Base-by-base conservation (phyloP, 169 alveolate genomes). In the Plasmodium chabaudi region DNA sequence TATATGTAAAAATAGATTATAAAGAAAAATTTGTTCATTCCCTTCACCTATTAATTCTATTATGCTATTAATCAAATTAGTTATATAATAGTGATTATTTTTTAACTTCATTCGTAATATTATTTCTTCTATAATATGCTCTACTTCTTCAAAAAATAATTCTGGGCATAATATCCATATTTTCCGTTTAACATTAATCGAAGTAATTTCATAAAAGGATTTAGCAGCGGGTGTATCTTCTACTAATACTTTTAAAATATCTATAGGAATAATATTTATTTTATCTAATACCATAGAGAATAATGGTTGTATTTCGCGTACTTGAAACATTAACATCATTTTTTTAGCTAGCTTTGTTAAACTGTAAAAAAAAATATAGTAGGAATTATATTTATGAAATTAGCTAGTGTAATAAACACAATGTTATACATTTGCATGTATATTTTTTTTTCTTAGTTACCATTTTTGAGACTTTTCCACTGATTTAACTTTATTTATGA, bases 301-400 rank as follows among this genome's bases (percentile, higher is more conserved):
- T 42, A 94, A 56, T 17, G 96, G 95, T 65, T 94, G 96, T 47
- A 94, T 91, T 87, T 94, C 92, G 1, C 95, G 79, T 47, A 94
- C 96, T 82, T 94, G 95, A 65, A 94, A 92, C 95, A 94, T 94
- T 3, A 86, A 57, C 17, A 82, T 89, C 96, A 94, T 94, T 65
- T 88, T 92, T 88, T 88, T 92, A 9, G 94, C 95, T 27, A 94
- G 75, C 53, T 68, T 64, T 12, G 55, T 70, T 53, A 86, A 72
- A 15, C 91, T 86, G 63, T 27, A 23, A 64, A 21, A 17, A 64
- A 60, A 27, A 65, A 9, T 60, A 34, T 17, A 12, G 0, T 5
- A 27, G 25, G 10, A 5, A 27, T 5, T 17, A 39, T 64, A 13
- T 10, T 9, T 17, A 59, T 21, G 9, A 61, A 42, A 44, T 12